phyloP scores from a whole-genome alignment of 2,329 filamentous ascomycete genomes.

The Ciborinia camelliae region DNA sequence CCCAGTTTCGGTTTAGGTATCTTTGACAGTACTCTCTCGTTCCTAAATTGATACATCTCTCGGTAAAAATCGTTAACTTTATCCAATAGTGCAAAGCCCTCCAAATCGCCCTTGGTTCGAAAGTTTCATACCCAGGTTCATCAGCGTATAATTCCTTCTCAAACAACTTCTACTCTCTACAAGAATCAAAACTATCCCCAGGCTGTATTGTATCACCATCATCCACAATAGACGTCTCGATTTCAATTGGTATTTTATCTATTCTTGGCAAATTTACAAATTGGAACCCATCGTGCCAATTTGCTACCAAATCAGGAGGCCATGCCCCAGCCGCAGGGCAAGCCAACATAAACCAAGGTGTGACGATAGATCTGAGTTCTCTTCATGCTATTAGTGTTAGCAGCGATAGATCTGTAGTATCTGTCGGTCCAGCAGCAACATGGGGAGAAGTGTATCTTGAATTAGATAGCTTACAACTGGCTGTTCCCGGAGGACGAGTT shows the following conservation, averaged over 20 bases:
- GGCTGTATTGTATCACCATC: not conserved
- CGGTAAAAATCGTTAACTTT: not conserved
- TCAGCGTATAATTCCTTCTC: not conserved
- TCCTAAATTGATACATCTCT: not conserved
- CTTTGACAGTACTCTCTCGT: no score
- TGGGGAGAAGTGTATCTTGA: slow-evolving; percentile 12
- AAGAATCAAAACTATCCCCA: not conserved
- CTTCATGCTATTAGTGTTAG: not conserved
- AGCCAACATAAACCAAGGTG: slow-evolving; percentile 5
- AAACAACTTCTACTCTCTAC: not conserved
- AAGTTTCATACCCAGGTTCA: not conserved
- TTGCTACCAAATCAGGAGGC: slow-evolving; percentile 1
- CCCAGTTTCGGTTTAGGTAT: not conserved
- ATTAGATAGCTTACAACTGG: not conserved
- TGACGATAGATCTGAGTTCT: slow-evolving; percentile 3
- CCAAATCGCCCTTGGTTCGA: not conserved
- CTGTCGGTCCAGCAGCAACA: not conserved
- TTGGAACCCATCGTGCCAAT: slow-evolving; percentile 2
- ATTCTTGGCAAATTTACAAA: not conserved
- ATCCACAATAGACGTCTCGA: not conserved
- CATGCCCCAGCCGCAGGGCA: not conserved
- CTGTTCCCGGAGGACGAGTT: not conserved
- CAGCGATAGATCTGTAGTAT: not conserved
- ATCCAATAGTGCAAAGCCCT: not conserved
- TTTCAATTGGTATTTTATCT: not conserved